Evolutionary conservation across 1,284 basidiomycete genomes (phyloP).

Genomic region (Boletus semigastroideus): DNA sequence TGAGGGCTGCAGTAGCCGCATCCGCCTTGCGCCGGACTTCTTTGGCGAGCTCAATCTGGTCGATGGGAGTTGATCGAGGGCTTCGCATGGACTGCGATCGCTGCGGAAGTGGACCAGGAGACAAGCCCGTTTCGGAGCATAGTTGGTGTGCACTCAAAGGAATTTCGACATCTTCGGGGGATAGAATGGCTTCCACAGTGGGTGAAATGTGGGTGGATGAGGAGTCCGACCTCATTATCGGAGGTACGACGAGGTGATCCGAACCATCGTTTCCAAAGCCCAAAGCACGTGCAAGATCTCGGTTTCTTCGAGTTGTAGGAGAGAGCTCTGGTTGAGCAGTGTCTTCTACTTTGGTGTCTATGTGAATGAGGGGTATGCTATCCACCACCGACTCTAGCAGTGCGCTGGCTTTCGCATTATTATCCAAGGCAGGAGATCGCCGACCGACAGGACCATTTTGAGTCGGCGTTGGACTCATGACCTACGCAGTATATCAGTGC

Average conservation of each 20-base stretch:
- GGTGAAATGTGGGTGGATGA: conserved; percentile 28
- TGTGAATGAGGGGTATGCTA: conserved; percentile 50
- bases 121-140: conserved; percentile 8
- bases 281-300: conserved; percentile 69
- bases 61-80: conserved; percentile 39
- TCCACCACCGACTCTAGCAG: conserved; percentile 67
- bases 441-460: conserved; percentile 28
- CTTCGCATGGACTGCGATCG: conserved; percentile 36
- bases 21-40: conserved; percentile 71
- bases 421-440: conserved; percentile 41
- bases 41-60: conserved; percentile 53
- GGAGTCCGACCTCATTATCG: conserved; percentile 18
- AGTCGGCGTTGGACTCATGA: conserved; percentile 49
- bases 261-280: conserved; percentile 52
- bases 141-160: conserved; percentile 5
- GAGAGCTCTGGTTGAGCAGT: conserved; percentile 37
- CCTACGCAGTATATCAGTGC: conserved; percentile 37
- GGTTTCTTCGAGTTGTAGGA: conserved; percentile 57
- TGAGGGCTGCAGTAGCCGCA: conserved; percentile 67
- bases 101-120: conserved; percentile 28
- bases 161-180: conserved; percentile 25
- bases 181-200: conserved; percentile 31
- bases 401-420: conserved; percentile 58
- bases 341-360: conserved; percentile 30
- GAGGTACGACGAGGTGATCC: conserved; percentile 23